Evolutionary conservation across 2,329 filamentous ascomycete species (phyloP).

Genomic region (Clonostachys rhizophaga): DNA sequence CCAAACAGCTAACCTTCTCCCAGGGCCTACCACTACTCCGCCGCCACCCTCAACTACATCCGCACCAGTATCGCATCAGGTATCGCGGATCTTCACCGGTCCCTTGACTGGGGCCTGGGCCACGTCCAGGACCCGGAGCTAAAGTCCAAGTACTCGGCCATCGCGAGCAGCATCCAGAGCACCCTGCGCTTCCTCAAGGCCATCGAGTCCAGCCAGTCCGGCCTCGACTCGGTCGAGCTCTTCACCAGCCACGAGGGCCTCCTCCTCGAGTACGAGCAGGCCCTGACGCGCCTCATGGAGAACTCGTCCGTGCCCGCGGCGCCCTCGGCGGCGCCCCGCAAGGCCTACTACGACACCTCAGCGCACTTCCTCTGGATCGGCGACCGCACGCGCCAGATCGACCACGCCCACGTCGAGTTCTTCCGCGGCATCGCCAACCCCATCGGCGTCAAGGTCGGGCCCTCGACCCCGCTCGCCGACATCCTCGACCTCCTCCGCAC

Average conservation of each 20-base stretch:
- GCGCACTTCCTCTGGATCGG: constrained; percentile 98
- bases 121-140: constrained; percentile 82
- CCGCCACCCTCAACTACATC: constrained; percentile 91
- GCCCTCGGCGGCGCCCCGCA: constrained; percentile 8
- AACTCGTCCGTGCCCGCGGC: constrained; percentile 27
- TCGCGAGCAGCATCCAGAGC: constrained; percentile 83
- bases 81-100: constrained; percentile 89
- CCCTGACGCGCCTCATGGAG: constrained; percentile 71
- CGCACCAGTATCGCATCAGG: constrained; percentile 79
- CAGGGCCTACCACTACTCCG: constrained; percentile 91
- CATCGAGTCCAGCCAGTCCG: constrained; percentile 79
- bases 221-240: constrained; percentile 87
- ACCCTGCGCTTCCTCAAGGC: constrained; percentile 92
- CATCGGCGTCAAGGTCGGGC: constrained; percentile 93
- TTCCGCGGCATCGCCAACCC: constrained; percentile 96
- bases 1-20: neutral
- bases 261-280: constrained; percentile 90
- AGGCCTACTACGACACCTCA: constrained; percentile 83
- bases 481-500: constrained; percentile 75
- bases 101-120: constrained; percentile 90
- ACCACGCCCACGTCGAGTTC: constrained; percentile 94
- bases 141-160: constrained; percentile 79
- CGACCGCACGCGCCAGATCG: constrained; percentile 88
- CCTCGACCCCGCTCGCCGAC: constrained; percentile 72
- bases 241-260: constrained; percentile 96